Base-by-base conservation (phyloP, 192 early-diverging fungal species). In the Coemansia biformis region DNA sequence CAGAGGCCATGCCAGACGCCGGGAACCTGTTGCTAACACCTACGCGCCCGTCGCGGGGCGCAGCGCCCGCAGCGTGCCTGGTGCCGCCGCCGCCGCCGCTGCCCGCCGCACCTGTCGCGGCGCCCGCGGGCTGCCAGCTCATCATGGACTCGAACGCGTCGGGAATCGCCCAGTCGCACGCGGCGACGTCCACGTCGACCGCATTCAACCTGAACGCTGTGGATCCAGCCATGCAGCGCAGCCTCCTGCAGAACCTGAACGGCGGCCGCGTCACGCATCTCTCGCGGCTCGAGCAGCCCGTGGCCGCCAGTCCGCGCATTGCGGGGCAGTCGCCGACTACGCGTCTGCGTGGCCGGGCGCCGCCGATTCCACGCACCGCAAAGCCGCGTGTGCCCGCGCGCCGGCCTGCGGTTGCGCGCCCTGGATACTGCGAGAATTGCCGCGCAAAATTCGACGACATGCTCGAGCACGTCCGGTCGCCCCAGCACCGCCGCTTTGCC, bases 401-500 rank as follows among this genome's bases (percentile, higher is more conserved):
- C 10, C 59, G 63, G 5, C 59, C 63, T 0, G 55, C 39, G 8
- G 64, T 63, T 15, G 54, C 63, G 21, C 54, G 51, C 19, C 75
- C 67, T 3, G 75, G 75, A 0, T 77, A 66, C 42, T 77, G 75
- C 58, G 75, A 77, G 48, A 77, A 77, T 56, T 77, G 75, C 45
- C 58, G 57, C 14, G 59, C 44, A 4, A 77, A 77, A 43, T 77
- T 66, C 19, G 67, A 71, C 8, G 67, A 77, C 16, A 62, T 71
- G 63, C 32, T 61, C 33, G 75, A 61, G 43, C 75, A 77, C 21
- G 46, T 77, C 12, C 54, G 61, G 39, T 45, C 67, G 11, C 30
- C 63, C 2, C 59, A 59, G 47, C 75, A 77, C 37, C 42, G 51
- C 8, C 58, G 60, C 14, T 77, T 77, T 54, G 75, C 75, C 39